phyloP scores from a whole-genome alignment of 768 basidiomycete genomes.

The Boletus rubroflammeus region DNA sequence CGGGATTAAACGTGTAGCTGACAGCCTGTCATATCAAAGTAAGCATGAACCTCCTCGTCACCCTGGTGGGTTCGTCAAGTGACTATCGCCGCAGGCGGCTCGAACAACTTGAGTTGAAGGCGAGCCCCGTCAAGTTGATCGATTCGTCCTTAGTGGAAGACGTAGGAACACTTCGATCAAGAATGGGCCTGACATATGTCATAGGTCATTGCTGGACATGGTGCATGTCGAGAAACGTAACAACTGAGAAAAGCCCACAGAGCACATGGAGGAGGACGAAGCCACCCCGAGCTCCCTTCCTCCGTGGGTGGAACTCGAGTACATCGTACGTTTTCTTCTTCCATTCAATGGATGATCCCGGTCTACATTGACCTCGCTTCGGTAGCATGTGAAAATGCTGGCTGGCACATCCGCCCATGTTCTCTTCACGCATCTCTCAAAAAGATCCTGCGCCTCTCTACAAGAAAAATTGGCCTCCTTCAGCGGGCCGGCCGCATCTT shows the following conservation, averaged over 20 bases:
- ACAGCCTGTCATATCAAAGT: background rate
- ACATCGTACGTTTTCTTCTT: conserved; percentile 50
- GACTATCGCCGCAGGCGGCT: background rate
- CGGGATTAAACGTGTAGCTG: background rate
- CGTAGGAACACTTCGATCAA: no score
- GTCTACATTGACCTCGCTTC: background rate
- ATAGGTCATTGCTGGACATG: conserved; percentile 42
- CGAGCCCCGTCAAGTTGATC: no score
- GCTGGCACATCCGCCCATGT: conserved; percentile 64
- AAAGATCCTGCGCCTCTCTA: conserved; percentile 59
- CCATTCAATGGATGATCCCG: background rate
- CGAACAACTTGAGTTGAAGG: background rate
- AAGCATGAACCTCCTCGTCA: background rate
- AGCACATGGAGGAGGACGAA: conserved; percentile 97
- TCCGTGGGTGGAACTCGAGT: conserved; percentile 93
- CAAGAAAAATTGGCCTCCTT: conserved; percentile 16
- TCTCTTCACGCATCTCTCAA: conserved; percentile 84
- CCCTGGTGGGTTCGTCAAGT: background rate
- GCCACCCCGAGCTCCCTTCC: conserved; percentile 64
- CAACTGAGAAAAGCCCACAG: conserved; percentile 36
- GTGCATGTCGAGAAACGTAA: background rate
- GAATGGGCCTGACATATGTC: conserved; percentile 51
- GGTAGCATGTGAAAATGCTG: conserved; percentile 79
- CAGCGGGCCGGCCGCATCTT: conserved; percentile 13
- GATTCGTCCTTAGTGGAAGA: no score